Evolutionary conservation across 2,329 filamentous ascomycete species (phyloP).

Genomic region (Exophiala aquamarina): DNA sequence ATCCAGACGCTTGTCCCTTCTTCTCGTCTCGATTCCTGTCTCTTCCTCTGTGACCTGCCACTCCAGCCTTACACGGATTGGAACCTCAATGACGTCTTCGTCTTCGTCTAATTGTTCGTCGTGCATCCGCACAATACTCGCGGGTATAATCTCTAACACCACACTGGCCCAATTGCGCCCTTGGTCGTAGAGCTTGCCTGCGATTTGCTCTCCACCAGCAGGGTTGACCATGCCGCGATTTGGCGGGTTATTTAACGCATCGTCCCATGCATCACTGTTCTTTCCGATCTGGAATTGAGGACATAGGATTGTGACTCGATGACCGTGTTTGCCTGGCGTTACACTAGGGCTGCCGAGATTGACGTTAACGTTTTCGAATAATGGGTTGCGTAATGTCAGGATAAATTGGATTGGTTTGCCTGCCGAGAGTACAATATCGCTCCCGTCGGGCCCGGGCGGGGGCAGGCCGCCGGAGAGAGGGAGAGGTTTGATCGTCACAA

Average conservation of each 20-base stretch:
- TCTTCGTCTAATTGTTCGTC: constrained; percentile 47
- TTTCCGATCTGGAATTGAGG: constrained; percentile 92
- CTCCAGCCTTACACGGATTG: constrained; percentile 87
- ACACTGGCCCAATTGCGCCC: constrained; percentile 95
- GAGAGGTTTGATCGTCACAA: constrained; percentile 65
- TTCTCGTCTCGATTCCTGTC: constrained; percentile 41
- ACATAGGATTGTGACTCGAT: constrained; percentile 86
- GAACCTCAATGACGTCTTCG: constrained; percentile 77
- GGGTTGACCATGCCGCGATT: constrained; percentile 37
- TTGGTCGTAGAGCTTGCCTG: constrained; percentile 93
- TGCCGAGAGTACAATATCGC: constrained; percentile 49
- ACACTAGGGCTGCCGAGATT: constrained; percentile 79
- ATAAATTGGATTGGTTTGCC: constrained; percentile 70
- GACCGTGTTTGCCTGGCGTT: constrained; percentile 74
- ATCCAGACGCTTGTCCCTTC: constrained; percentile 30
- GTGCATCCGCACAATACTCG: constrained; percentile 28
- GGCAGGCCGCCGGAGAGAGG: constrained; percentile 30
- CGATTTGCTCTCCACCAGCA: constrained; percentile 68
- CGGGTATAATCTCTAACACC: constrained; percentile 83
- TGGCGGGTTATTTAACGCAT: constrained; percentile 64
- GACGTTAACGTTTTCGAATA: constrained; percentile 87
- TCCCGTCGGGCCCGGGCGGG: constrained; percentile 27
- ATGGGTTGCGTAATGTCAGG: constrained; percentile 86
- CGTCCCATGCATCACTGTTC: constrained; percentile 92
- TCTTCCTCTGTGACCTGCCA: constrained; percentile 60